These are phyloP conservation scores for Termitomyces sp. DNA, from an alignment of 768 basidiomycete species.

Conservation along the genomic window DNA sequence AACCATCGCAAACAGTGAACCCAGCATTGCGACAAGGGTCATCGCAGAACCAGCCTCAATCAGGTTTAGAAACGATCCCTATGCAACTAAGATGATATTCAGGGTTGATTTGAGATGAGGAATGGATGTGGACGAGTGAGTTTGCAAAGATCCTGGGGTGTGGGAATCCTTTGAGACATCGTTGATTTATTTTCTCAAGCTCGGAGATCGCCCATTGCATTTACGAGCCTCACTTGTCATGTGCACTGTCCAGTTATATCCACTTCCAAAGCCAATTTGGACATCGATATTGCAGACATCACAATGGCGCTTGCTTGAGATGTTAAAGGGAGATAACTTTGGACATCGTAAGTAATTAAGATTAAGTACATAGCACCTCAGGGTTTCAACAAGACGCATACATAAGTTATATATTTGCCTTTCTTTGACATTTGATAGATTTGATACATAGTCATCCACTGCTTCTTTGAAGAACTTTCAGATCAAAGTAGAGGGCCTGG, in stretches of 20 bases:
- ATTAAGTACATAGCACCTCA: too few relatives aligned
- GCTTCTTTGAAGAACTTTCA: too few relatives aligned
- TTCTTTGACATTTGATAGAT: too few relatives aligned
- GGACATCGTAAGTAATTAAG: too few relatives aligned
- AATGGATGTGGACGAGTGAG: neutral
- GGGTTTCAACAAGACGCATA: too few relatives aligned
- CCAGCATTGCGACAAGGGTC: neutral
- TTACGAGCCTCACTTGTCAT: neutral
- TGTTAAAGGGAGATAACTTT: too few relatives aligned
- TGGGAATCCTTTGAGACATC: neutral
- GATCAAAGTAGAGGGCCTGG: too few relatives aligned
- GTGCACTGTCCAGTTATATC: neutral
- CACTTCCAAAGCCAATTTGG: neutral
- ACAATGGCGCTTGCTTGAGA: neutral
- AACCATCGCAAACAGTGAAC: neutral
- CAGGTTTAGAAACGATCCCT: too few relatives aligned
- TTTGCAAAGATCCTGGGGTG: neutral
- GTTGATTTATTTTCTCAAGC: neutral
- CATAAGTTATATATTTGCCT: too few relatives aligned
- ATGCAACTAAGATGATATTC: too few relatives aligned
- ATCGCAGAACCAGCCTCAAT: too few relatives aligned
- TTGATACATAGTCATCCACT: too few relatives aligned
- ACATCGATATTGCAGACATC: neutral
- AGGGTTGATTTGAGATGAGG: neutral
- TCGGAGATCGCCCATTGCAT: neutral